Evolutionary conservation across 345 rosid genomes (phyloP).

Genomic region (Camelina neglecta): DNA sequence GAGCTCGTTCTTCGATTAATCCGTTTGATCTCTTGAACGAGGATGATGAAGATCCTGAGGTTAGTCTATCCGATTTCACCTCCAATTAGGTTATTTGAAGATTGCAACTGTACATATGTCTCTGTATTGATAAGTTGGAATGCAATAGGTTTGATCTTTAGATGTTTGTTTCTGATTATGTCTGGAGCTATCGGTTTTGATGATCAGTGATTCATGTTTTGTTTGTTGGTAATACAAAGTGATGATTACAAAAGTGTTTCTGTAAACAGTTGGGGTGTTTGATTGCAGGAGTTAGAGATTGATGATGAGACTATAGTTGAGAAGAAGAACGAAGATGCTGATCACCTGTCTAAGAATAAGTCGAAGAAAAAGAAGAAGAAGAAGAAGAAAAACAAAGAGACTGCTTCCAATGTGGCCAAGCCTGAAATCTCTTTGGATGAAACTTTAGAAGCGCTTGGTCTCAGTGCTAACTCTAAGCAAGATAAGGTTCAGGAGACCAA

Average conservation of each 20-base stretch:
- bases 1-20: constrained; percentile 53
- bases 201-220: neutral
- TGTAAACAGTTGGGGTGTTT: constrained; percentile 31
- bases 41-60: constrained; percentile 48
- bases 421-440: constrained; percentile 51
- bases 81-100: constrained; percentile 1
- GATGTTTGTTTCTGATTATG: neutral
- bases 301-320: constrained; percentile 43
- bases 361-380: constrained; percentile 84
- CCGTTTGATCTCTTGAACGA: constrained; percentile 85
- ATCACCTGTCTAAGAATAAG: constrained; percentile 48
- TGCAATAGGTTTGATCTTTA: neutral
- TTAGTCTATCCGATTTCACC: constrained; percentile 12
- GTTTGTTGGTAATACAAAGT: neutral
- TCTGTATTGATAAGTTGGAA: no score
- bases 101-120: no score
- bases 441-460: constrained; percentile 52
- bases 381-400: constrained; percentile 74
- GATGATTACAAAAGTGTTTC: neutral
- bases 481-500: constrained; percentile 44
- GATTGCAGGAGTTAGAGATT: constrained; percentile 52
- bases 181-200: neutral
- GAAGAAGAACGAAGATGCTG: constrained; percentile 37
- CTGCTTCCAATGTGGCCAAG: constrained; percentile 42
- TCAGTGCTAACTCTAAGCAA: constrained; percentile 46